Evolutionary conservation across 2,329 filamentous ascomycete species (phyloP).

Genomic region (Trichoderma cornu-damae): DNA sequence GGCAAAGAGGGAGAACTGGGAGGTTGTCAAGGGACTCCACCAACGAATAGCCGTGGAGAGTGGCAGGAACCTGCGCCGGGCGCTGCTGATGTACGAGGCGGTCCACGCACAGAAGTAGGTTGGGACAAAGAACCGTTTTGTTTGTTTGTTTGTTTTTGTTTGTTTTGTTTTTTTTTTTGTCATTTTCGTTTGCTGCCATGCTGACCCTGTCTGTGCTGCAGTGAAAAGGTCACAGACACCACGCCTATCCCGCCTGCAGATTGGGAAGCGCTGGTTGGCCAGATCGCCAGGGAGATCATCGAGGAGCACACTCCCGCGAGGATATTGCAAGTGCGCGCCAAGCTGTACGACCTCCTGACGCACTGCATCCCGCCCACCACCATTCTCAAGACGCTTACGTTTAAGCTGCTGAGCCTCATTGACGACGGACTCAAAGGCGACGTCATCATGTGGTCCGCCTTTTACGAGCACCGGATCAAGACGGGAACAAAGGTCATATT

Average conservation of each 20-base stretch:
- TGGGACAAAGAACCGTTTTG: too few relatives aligned
- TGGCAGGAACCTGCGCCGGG: slow-evolving; percentile 81
- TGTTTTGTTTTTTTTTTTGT: too few relatives aligned
- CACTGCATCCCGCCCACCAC: slow-evolving; percentile 96
- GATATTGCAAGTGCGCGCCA: slow-evolving; percentile 81
- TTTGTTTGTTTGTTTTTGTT: too few relatives aligned
- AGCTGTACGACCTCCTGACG: slow-evolving; percentile 94
- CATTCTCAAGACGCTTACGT: slow-evolving; percentile 90
- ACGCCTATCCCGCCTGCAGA: slow-evolving; percentile 92
- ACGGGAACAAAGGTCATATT: slow-evolving; percentile 95
- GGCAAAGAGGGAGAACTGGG: slow-evolving; percentile 78
- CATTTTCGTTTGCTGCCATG: slow-evolving; percentile 1
- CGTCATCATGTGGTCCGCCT: slow-evolving; percentile 91
- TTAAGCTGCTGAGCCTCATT: slow-evolving; percentile 81
- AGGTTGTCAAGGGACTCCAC: slow-evolving; percentile 69
- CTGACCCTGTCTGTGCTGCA: slow-evolving; percentile 39
- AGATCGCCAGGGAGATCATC: slow-evolving; percentile 90
- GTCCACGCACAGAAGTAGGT: slow-evolving; percentile 93
- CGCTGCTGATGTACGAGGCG: slow-evolving; percentile 93
- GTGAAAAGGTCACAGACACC: slow-evolving; percentile 81
- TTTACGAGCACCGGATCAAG: slow-evolving; percentile 93
- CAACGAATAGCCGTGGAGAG: slow-evolving; percentile 84
- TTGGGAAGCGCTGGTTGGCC: slow-evolving; percentile 86
- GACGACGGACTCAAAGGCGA: slow-evolving; percentile 88
- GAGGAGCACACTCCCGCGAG: slow-evolving; percentile 86